Conservation (phyloP, 1,139 yeast genomes). For the Magnusiomyces magnusii region DNA sequence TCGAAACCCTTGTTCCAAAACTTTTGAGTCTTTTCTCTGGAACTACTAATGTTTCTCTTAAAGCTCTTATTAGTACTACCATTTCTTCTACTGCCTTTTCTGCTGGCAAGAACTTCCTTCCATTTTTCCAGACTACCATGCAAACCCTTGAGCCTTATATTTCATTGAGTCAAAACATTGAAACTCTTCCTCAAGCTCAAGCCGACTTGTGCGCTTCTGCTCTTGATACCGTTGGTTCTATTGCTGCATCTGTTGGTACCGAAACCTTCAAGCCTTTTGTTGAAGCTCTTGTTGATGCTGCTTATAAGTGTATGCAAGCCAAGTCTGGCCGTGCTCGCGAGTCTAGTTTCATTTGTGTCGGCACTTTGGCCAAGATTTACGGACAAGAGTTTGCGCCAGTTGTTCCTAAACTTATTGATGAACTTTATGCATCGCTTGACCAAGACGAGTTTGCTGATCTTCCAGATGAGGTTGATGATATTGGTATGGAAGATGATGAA, state of each 20-base stretch:
- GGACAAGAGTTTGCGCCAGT: conserved; percentile 85
- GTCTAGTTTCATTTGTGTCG: conserved; percentile 90
- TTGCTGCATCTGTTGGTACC: conserved; percentile 96
- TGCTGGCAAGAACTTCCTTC: conserved; percentile 78
- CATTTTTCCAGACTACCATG: conserved; percentile 77
- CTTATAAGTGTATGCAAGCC: conserved; percentile 69
- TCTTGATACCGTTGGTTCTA: conserved; percentile 85
- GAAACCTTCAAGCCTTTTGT: conserved; percentile 81
- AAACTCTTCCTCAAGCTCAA: conserved; percentile 32
- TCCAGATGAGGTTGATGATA: conserved; percentile 29
- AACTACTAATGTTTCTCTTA: conserved; percentile 56
- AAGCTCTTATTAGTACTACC: conserved; percentile 87
- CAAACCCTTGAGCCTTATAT: conserved; percentile 76
- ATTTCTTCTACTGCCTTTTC: conserved; percentile 97
- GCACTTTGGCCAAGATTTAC: conserved; percentile 91
- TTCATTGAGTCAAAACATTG: conserved; percentile 36
- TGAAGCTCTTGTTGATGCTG: conserved; percentile 82
- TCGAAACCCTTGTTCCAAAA: conserved; percentile 59
- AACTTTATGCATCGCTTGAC: conserved; percentile 72
- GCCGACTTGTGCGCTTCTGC: conserved; percentile 71
- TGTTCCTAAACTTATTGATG: conserved; percentile 75
- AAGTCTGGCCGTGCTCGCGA: conserved; percentile 85
- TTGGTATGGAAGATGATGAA: conserved; percentile 27
- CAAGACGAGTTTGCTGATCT: conserved; percentile 44
- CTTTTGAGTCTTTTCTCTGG: conserved; percentile 72